Base-by-base conservation (phyloP, 495 filamentous ascomycete species). In the Elasticomyces elasticus region DNA sequence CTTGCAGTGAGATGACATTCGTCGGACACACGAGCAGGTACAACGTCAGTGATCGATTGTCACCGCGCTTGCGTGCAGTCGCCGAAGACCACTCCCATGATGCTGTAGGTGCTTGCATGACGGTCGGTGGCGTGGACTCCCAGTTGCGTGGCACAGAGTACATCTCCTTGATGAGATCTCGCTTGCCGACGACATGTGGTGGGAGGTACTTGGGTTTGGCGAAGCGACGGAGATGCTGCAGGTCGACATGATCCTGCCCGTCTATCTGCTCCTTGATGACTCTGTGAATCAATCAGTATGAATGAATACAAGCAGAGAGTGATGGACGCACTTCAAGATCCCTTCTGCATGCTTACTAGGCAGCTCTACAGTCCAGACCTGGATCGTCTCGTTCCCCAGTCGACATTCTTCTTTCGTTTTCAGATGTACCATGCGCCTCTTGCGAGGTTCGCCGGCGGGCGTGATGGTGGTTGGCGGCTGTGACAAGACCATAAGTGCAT, bases 181-280 rank as follows among this genome's bases (percentile, higher is more conserved):
- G 61, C 63, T 44, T 59, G 65, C 5, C 59, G 37, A 62, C 10
- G 5, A 84, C 60, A 19, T 68, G 60, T 5, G 63, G 40, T 1
- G 89, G 86, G 5, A 96, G 72, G 58, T 80, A 81, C 33, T 76
- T 74, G 25, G 73, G 78, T 65, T 87, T 91, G 41, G 81, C 82
- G 54, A 92, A 86, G 47, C 89, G 80, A 41, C 88, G 82, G 19
- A 97, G 77, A 66, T 98, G 92, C 30, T 62, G 59, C 24, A 62
- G 54, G 46, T 62, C 59, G 41, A 62, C 33, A 12, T 27, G 12
- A 26, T 62, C 59, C 37, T 62, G 59, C 5, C 42, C 54, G 40
- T 43, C 33, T 20, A 62, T 37, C 5, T 54, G 46, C 13, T 62
- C 59, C 33, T 62, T 62, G 54, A 62, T 53, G 33, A 62, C 54